phyloP scores from a whole-genome alignment of 495 filamentous ascomycete species.

The Clohesyomyces aquaticus region DNA sequence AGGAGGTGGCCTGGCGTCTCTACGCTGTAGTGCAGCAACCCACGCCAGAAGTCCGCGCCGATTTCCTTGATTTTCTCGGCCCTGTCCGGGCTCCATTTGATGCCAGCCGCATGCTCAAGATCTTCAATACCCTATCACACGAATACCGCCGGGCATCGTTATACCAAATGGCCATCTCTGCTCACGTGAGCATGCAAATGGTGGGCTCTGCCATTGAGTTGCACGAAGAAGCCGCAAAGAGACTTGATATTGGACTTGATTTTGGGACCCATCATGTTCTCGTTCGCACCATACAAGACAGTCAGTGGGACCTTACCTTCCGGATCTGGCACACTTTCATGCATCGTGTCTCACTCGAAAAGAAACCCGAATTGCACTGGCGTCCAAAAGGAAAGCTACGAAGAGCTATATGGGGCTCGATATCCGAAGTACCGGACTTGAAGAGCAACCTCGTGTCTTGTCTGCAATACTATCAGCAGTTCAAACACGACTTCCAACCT shows the following conservation, averaged over 20 bases:
- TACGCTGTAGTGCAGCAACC: constrained; percentile 24
- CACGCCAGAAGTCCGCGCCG: constrained; percentile 13
- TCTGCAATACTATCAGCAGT: constrained; percentile 25
- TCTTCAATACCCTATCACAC: constrained; percentile 29
- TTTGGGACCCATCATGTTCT: constrained; percentile 37
- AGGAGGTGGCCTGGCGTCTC: constrained; percentile 32
- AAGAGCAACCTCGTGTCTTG: constrained; percentile 13
- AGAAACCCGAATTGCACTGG: background rate
- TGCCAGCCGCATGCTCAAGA: constrained; percentile 23
- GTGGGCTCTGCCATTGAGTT: constrained; percentile 33
- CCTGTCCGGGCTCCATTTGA: constrained; percentile 6
- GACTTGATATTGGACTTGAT: constrained; percentile 4
- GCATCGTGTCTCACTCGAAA: background rate
- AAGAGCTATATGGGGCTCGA: constrained; percentile 2
- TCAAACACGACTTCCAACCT: constrained; percentile 16
- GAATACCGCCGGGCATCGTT: constrained; percentile 31
- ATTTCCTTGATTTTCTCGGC: constrained; percentile 44
- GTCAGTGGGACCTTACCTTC: constrained; percentile 37
- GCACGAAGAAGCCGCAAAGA: constrained; percentile 30
- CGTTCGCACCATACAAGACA: constrained; percentile 28
- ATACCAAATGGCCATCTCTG: constrained; percentile 36
- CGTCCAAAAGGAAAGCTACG: background rate
- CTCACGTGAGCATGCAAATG: constrained; percentile 31
- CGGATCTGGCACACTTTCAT: constrained; percentile 21
- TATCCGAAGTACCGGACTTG: constrained; percentile 18